phyloP scores from a whole-genome alignment of 768 basidiomycete species.

The Boletus fagicola region DNA sequence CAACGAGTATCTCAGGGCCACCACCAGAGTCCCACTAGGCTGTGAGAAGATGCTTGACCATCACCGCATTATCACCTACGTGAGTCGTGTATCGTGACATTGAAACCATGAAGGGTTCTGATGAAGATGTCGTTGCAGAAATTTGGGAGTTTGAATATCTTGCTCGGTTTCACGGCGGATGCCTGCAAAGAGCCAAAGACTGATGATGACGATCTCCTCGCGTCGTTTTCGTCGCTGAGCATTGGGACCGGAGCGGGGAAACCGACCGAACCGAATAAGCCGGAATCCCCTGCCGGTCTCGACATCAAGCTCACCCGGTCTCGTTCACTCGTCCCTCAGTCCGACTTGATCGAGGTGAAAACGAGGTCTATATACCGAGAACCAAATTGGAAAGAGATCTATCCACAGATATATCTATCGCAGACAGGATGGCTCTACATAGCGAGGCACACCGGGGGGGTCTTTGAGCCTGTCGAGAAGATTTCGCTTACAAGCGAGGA shows the following conservation, averaged over 20 bases:
- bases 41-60: constrained; percentile 56
- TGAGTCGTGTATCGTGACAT: constrained; percentile 33
- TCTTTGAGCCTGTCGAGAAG: constrained; percentile 51
- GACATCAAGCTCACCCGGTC: constrained; percentile 26
- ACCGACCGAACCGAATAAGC: background rate
- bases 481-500: constrained; percentile 34
- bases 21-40: constrained; percentile 46
- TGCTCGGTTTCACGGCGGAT: constrained; percentile 60
- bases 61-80: constrained; percentile 62
- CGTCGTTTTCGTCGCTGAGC: constrained; percentile 26
- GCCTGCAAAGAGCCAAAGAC: constrained; percentile 28
- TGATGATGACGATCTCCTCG: constrained; percentile 26
- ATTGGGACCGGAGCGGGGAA: constrained; percentile 9
- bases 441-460: constrained; percentile 55
- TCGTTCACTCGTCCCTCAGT: constrained; percentile 35
- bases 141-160: constrained; percentile 53
- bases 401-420: constrained; percentile 67
- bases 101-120: background rate
- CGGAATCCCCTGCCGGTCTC: constrained; percentile 3
- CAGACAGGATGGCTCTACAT: constrained; percentile 62
- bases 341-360: constrained; percentile 35
- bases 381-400: constrained; percentile 58
- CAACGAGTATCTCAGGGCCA: constrained; percentile 57
- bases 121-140: constrained; percentile 39
- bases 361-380: constrained; percentile 31